Conservation (phyloP, 306 rosid species). For the Trifolium pratense region DNA sequence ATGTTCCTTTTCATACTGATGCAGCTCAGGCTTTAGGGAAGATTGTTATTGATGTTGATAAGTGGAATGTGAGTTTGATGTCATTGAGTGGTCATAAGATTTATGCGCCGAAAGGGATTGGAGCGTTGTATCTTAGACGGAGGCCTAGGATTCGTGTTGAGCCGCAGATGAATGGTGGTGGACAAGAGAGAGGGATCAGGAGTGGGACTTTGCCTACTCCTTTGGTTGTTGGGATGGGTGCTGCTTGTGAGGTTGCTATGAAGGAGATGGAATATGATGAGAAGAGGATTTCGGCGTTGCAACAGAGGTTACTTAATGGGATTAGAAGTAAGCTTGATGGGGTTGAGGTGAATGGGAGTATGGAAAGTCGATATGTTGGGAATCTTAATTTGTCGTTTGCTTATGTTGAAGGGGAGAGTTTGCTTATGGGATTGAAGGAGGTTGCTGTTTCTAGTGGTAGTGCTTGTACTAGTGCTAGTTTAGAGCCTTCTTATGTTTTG, state of each 20-base stretch:
- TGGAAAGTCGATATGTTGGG: conserved; percentile 77
- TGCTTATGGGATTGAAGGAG: conserved; percentile 97
- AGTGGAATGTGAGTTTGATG: conserved; percentile 97
- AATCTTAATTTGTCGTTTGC: conserved; percentile 76
- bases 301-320: conserved; percentile 69
- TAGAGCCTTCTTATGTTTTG: conserved; percentile 95
- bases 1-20: conserved; percentile 84
- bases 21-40: conserved; percentile 97
- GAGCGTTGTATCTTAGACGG: conserved; percentile 83
- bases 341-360: conserved; percentile 91
- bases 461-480: conserved; percentile 95
- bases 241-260: conserved; percentile 82
- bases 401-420: conserved; percentile 79
- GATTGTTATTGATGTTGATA: conserved; percentile 77
- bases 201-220: conserved; percentile 95
- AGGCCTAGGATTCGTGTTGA: conserved; percentile 94
- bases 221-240: conserved; percentile 85
- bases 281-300: conserved; percentile 61
- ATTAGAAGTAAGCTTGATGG: conserved; percentile 69
- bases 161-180: conserved; percentile 99
- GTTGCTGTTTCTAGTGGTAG: conserved; percentile 99
- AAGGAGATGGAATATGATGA: conserved; percentile 87
- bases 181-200: conserved; percentile 92
- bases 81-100: conserved; percentile 89
- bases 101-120: conserved; percentile 86